Percentiles rank a stretch among this genome's conserved stretches.
These are phyloP conservation scores for Epichloe hybrida DNA, from an alignment of 2,329 filamentous ascomycete genomes.

Conservation along the genomic window DNA sequence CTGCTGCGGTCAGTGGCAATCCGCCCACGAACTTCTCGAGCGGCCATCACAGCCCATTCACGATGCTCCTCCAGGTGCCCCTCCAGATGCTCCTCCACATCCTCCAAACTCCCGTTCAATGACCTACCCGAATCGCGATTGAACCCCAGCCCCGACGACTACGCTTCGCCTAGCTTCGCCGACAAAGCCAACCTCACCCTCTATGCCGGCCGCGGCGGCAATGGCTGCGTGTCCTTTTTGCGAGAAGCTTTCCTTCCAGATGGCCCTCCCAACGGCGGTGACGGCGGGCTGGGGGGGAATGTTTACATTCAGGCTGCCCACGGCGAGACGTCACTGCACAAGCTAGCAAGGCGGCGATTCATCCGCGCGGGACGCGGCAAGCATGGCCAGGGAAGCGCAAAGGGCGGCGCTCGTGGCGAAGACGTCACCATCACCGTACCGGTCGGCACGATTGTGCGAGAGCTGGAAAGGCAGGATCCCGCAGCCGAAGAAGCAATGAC, in stretches of 20 bases:
- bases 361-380: conserved; percentile 63
- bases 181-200: conserved; percentile 72
- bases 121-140: conserved; percentile 43
- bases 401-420: conserved; percentile 66
- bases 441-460: conserved; percentile 79
- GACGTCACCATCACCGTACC: conserved; percentile 84
- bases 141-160: conserved; percentile 74
- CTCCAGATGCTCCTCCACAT: conserved; percentile 3
- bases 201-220: conserved; percentile 68
- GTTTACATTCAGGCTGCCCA: conserved; percentile 89
- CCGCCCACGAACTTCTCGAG: conserved; percentile 2
- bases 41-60: background rate
- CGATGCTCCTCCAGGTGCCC: background rate
- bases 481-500: conserved; percentile 47
- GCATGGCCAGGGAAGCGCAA: conserved; percentile 61
- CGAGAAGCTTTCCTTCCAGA: conserved; percentile 81
- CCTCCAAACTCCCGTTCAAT: conserved; percentile 19
- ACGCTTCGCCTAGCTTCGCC: conserved; percentile 68
- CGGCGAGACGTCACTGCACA: conserved; percentile 86
- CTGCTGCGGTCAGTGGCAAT: conserved; percentile 2
- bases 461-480: conserved; percentile 68
- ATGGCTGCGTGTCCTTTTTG: conserved; percentile 89
- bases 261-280: conserved; percentile 86
- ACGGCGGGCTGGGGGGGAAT: conserved; percentile 93
- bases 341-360: conserved; percentile 65